These are phyloP conservation scores for Podaxis pistillaris DNA, from an alignment of 768 basidiomycete genomes.

Conservation along the genomic window DNA sequence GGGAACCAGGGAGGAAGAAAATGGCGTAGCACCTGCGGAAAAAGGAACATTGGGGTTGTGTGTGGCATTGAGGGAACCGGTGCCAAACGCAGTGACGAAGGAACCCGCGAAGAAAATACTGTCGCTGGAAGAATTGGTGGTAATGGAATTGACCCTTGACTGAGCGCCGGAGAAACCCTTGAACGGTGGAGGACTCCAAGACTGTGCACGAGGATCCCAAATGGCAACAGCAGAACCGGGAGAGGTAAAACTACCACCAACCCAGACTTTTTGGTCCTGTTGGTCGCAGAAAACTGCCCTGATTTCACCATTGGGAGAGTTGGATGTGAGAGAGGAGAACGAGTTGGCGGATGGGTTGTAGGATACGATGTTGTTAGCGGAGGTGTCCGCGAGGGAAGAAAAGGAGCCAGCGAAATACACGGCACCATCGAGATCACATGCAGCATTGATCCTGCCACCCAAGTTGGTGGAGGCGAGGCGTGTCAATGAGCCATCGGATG, in stretches of 20 bases:
- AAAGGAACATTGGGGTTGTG: conserved; percentile 87
- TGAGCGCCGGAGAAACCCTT: conserved; percentile 73
- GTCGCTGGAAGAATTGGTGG: conserved; percentile 62
- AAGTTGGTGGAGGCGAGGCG: conserved; percentile 74
- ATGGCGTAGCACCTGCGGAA: conserved; percentile 79
- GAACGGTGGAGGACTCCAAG: conserved; percentile 83
- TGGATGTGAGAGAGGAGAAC: conserved; percentile 62
- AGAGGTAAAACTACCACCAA: conserved; percentile 71
- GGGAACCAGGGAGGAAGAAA: conserved; percentile 87
- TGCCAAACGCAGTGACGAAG: conserved; percentile 77
- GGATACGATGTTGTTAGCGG: conserved; percentile 72
- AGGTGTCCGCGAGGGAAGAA: conserved; percentile 58
- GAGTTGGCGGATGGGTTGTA: conserved; percentile 59
- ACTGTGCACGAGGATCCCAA: conserved; percentile 58
- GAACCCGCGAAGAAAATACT: conserved; percentile 88
- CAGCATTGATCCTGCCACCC: conserved; percentile 74
- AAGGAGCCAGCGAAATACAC: conserved; percentile 88
- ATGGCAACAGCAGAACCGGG: conserved; percentile 68
- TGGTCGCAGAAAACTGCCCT: conserved; percentile 76
- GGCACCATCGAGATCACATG: conserved; percentile 65
- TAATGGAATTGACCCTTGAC: conserved; percentile 72
- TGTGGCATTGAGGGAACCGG: conserved; percentile 52
- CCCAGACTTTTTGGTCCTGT: conserved; percentile 67
- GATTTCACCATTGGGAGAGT: conserved; percentile 76
- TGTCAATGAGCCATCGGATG: conserved; percentile 61